These are phyloP conservation scores for Davidsoniella neocaledoniae DNA, from an alignment of 2,329 filamentous ascomycete genomes.

Conservation along the genomic window DNA sequence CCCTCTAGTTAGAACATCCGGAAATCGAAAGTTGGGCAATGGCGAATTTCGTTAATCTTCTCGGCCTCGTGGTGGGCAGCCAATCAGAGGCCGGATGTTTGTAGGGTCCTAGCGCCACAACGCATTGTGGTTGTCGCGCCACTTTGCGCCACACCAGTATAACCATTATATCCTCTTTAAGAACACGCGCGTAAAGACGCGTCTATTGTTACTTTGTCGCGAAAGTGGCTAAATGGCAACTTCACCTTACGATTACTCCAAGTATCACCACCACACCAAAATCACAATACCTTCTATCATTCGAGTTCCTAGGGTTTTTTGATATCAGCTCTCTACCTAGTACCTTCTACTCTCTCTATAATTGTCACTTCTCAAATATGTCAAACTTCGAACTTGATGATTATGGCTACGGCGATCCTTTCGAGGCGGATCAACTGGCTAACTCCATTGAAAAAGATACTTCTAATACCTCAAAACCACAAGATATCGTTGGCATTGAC, in stretches of 20 bases:
- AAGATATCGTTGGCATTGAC: conserved; percentile 57
- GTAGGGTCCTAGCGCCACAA: background rate
- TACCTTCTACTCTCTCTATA: background rate
- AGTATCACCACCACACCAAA: background rate
- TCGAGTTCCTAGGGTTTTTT: too few relatives aligned
- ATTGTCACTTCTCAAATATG: background rate
- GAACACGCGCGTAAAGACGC: conserved; percentile 2
- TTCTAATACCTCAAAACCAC: conserved; percentile 9
- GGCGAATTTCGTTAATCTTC: background rate
- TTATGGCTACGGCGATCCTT: conserved; percentile 48
- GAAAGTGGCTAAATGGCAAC: background rate
- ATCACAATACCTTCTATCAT: background rate
- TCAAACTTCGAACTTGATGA: conserved; percentile 49
- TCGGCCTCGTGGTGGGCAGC: background rate
- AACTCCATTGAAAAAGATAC: conserved; percentile 13
- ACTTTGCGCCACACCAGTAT: background rate
- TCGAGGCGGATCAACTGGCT: conserved; percentile 17
- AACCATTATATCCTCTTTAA: conserved; percentile 7
- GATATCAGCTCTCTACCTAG: too few relatives aligned
- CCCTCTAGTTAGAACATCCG: background rate
- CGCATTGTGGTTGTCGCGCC: too few relatives aligned
- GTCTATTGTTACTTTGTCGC: background rate
- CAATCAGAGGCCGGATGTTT: background rate
- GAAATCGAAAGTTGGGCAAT: background rate
- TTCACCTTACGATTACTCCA: background rate